Conservation (phyloP, 192 early-diverging fungal genomes). For the Piromyces finnis region DNA sequence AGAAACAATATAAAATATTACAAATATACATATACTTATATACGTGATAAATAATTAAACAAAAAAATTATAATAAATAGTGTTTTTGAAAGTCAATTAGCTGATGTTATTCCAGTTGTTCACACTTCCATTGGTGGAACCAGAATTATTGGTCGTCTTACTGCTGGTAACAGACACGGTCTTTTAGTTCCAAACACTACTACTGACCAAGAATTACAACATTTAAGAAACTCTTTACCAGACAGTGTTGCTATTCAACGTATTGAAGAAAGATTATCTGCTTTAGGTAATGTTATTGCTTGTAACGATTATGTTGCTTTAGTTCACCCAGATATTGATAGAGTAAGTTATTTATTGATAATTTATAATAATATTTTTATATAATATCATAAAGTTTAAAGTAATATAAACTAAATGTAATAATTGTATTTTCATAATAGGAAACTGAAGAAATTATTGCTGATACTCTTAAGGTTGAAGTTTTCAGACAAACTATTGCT, state of each 20-base stretch:
- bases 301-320: conserved; percentile 99
- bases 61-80: conserved; percentile 10
- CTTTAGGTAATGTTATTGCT: conserved; percentile 95
- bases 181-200: conserved; percentile 87
- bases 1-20: background rate
- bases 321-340: conserved; percentile 94
- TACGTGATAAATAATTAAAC: no score
- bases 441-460: conserved; percentile 99
- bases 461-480: conserved; percentile 93
- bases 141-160: conserved; percentile 87
- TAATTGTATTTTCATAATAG: no score
- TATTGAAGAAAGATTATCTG: conserved; percentile 92
- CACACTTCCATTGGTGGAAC: conserved; percentile 94
- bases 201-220: conserved; percentile 95
- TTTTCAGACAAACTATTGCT: conserved; percentile 95
- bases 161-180: conserved; percentile 72
- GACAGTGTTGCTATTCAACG: conserved; percentile 85
- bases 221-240: conserved; percentile 87
- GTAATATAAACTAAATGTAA: no score
- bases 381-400: no score
- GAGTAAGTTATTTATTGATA: no score
- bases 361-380: no score
- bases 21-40: no score
- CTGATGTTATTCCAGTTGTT: conserved; percentile 87
- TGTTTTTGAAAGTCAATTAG: conserved; percentile 87